Conservation (phyloP, 805 yeast genomes). For the Wickerhamiella siamensis region DNA sequence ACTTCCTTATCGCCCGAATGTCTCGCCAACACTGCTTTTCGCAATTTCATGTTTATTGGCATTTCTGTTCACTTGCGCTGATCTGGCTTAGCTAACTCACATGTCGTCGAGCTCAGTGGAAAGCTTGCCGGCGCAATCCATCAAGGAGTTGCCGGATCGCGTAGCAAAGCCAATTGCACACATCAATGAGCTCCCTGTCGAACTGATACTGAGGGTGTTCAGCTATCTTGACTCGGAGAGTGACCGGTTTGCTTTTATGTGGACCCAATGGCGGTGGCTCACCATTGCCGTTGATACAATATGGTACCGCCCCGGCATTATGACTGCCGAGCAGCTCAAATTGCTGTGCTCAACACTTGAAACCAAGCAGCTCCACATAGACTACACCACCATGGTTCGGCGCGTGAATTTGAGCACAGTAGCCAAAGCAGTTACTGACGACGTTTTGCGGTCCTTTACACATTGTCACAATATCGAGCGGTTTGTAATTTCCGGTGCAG, state of each 20-base stretch:
- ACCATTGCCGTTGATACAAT: slow-evolving; percentile 59
- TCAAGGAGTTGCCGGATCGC: background rate
- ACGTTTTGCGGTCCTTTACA: slow-evolving; percentile 43
- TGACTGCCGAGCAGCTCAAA: slow-evolving; percentile 32
- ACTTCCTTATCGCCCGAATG: background rate
- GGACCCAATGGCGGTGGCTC: slow-evolving; percentile 74
- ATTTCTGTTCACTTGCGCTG: too few species aligned
- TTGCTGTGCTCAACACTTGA: slow-evolving; percentile 39
- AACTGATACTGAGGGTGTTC: slow-evolving; percentile 21
- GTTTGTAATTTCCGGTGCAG: slow-evolving; percentile 71
- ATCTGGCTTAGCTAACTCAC: background rate
- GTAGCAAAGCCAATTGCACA: background rate
- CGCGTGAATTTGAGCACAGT: slow-evolving; percentile 69
- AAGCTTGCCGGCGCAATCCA: background rate
- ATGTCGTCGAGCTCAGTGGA: background rate
- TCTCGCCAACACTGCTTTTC: too few species aligned
- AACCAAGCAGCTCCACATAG: slow-evolving; percentile 43
- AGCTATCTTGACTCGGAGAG: slow-evolving; percentile 9
- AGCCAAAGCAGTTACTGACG: slow-evolving; percentile 52
- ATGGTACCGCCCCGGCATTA: slow-evolving; percentile 78
- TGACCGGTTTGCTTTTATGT: slow-evolving; percentile 27
- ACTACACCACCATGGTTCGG: slow-evolving; percentile 44
- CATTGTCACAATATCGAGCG: slow-evolving; percentile 68
- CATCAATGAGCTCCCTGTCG: slow-evolving; percentile 31
- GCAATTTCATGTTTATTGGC: too few species aligned